Evolutionary conservation across 257 asterid species (phyloP).

Genomic region (Solanum gracilifrons): DNA sequence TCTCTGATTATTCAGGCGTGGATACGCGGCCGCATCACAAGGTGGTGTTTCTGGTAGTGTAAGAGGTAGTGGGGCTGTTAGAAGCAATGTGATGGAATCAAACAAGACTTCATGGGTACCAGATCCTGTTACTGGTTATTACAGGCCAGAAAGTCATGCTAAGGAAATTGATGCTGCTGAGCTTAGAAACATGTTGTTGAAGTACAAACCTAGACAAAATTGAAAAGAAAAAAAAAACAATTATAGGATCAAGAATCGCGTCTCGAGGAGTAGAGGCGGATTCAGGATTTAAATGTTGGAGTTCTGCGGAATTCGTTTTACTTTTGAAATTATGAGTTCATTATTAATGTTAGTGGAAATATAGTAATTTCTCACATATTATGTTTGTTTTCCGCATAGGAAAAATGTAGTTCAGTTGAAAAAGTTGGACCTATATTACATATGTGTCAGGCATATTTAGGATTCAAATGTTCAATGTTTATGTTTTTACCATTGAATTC

Average conservation of each 20-base stretch:
- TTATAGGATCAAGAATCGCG: background rate
- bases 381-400: background rate
- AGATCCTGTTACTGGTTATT: conserved; percentile 71
- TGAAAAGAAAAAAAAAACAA: background rate
- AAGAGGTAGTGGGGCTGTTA: background rate
- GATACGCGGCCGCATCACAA: conserved; percentile 16
- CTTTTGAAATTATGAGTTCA: background rate
- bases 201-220: conserved; percentile 18
- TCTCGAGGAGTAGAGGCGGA: background rate
- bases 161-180: conserved; percentile 53
- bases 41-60: conserved; percentile 2
- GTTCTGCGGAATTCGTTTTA: background rate
- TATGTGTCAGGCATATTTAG: background rate
- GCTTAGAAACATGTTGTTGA: conserved; percentile 34
- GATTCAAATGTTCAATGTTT: background rate
- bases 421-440: background rate
- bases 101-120: conserved; percentile 55
- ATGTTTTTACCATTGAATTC: background rate
- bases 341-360: background rate
- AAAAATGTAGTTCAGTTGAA: background rate
- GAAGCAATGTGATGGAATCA: conserved; percentile 24
- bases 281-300: background rate
- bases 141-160: conserved; percentile 52
- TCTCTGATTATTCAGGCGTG: conserved; percentile 4
- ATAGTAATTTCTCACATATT: background rate